A percentile compares a stretch with the other conserved stretches of the same genome.
These are phyloP conservation scores for Thalassiosira ordinaria DNA, from an alignment of 352 stramenopile genomes.

Conservation along the genomic window DNA sequence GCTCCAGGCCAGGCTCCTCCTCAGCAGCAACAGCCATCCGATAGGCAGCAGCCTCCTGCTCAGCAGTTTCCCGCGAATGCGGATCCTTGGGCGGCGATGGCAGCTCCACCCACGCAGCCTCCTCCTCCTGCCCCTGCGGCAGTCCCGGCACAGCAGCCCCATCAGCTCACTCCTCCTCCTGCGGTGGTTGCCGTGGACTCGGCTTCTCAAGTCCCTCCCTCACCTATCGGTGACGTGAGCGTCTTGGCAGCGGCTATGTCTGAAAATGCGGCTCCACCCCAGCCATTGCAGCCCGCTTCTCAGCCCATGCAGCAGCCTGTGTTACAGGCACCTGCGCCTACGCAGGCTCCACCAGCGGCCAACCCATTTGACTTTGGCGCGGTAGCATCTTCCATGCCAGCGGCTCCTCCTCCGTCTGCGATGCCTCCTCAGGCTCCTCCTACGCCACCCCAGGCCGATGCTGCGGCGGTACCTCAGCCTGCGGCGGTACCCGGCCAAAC, in stretches of 20 bases:
- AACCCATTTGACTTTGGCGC: conserved; percentile 37
- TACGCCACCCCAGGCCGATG: not conserved
- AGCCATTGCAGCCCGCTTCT: not conserved
- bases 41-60: not conserved
- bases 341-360: not conserved
- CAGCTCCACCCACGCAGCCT: not conserved
- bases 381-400: conserved; percentile 24
- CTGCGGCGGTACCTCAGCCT: not conserved
- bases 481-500: not conserved
- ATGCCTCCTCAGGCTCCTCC: conserved; percentile 7
- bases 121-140: not conserved
- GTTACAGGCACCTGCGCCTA: too few relatives aligned
- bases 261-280: not conserved
- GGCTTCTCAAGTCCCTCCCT: conserved; percentile 4
- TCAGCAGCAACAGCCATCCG: conserved; percentile 8
- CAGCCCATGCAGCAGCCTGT: too few relatives aligned
- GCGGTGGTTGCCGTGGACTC: conserved; percentile 2
- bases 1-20: too few relatives aligned
- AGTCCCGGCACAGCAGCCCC: not conserved
- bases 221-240: conserved; percentile 28
- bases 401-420: not conserved
- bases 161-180: conserved; percentile 11
- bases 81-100: conserved; percentile 27
- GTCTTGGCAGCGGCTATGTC: not conserved
- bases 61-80: conserved; percentile 2